Base-by-base conservation (phyloP, 495 filamentous ascomycete genomes). In the Copromyces sp. region DNA sequence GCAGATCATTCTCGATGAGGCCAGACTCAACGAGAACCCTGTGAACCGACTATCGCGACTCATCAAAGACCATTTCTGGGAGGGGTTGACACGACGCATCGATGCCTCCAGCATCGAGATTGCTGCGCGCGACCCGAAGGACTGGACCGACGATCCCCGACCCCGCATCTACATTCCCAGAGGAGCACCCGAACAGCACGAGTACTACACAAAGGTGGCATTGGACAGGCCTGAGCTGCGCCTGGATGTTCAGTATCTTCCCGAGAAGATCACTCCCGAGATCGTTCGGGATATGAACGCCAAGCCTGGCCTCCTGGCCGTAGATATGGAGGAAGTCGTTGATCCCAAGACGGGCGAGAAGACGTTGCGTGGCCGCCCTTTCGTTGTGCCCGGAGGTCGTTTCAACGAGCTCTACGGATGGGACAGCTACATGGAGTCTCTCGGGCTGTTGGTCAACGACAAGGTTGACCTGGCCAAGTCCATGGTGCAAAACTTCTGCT, bases 341-440 rank as follows among this genome's bases (percentile, higher is more conserved):
- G 90, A 95, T 77, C 85, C 87, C 4, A 78, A 81, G 11, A 93
- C 92, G 12, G 89, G 88, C 17, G 82, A 91, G 77, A 88, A 86
- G 71, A 89, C 89, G 3, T 79, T 94, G 8, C 82, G 83, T n/a
- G 95, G 96, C 39, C 86, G 94, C 65, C 95, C 95, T 0, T 99
- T 98, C 77, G 93, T 98, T 29, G 95, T 99, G 29, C 95, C 95
- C 0, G 96, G 95, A 44, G 95, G 94, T 17, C 87, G 95, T 37
- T 99, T 99, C 88, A 99, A 98, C 81, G 95, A 99, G 79, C 80
- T 98, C 32, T 99, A 99, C 78, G 93, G 88, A 17, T 99, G 95
- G 95, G 95, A 99, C 80, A 96, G 93, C 78, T 98, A 97, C 82
- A 97, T 99, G 92, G 93, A 93, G 76, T 93, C 94, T 9, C 84